A percentile compares a stretch with the other conserved stretches of the same genome.
These are phyloP conservation scores for Harringtonia lauricola DNA, from an alignment of 2,329 filamentous ascomycete genomes.

Conservation along the genomic window DNA sequence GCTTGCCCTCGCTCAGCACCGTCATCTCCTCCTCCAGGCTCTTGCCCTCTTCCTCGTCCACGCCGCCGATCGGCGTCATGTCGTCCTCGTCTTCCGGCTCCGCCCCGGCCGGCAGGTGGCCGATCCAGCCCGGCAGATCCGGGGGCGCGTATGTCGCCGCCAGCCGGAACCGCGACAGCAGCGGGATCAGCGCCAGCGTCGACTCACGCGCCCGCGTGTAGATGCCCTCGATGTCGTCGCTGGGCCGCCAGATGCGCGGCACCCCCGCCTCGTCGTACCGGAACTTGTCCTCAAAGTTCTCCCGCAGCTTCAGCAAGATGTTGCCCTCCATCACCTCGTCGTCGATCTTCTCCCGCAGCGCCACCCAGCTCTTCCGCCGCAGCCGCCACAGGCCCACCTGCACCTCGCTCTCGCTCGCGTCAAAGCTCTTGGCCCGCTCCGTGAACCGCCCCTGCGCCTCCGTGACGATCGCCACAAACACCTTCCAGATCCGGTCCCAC, in stretches of 20 bases:
- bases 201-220: constrained; percentile 90
- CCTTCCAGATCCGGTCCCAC: constrained; percentile 90
- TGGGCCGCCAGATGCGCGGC: constrained; percentile 90
- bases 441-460: constrained; percentile 81
- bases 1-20: constrained; percentile 79
- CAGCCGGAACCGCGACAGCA: constrained; percentile 76
- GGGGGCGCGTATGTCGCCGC: constrained; percentile 64
- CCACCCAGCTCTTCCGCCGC: constrained; percentile 88
- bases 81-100: constrained; percentile 85
- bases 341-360: constrained; percentile 79
- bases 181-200: constrained; percentile 79
- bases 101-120: constrained; percentile 60
- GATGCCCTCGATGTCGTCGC: constrained; percentile 91
- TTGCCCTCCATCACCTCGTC: constrained; percentile 99
- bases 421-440: constrained; percentile 83
- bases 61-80: constrained; percentile 75
- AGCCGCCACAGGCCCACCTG: constrained; percentile 87
- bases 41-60: constrained; percentile 91
- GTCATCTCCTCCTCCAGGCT: constrained; percentile 94
- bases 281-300: constrained; percentile 99
- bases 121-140: constrained; percentile 76
- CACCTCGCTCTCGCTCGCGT: constrained; percentile 83
- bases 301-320: constrained; percentile 83
- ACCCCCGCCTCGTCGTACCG: constrained; percentile 93
- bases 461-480: constrained; percentile 71